Evolutionary conservation across 2,329 filamentous ascomycete genomes (phyloP).

Genomic region (Aspergillus sp.): DNA sequence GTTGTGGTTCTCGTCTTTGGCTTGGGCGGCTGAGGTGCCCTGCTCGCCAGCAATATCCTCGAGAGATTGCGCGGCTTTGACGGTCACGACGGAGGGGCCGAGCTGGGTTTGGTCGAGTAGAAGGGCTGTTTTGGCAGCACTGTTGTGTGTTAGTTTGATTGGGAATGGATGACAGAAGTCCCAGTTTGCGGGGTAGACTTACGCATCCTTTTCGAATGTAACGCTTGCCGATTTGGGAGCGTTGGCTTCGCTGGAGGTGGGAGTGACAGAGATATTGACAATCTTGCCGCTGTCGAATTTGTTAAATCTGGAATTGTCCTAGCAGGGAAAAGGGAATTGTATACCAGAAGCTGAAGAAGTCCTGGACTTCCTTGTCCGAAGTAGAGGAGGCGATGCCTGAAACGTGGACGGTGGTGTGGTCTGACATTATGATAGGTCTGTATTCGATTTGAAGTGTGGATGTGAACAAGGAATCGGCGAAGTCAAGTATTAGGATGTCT

Average conservation of each 20-base stretch:
- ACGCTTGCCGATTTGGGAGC: conserved; percentile 83
- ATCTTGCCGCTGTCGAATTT: conserved; percentile 77
- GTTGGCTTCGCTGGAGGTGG: conserved; percentile 53
- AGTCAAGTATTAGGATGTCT: background rate
- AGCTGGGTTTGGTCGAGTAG: conserved; percentile 97
- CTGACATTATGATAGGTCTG: conserved; percentile 51
- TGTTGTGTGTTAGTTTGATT: conserved; percentile 20
- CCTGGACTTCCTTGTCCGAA: conserved; percentile 84
- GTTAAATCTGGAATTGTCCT: background rate
- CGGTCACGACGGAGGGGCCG: conserved; percentile 72
- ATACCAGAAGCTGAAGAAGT: conserved; percentile 97
- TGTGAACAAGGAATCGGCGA: background rate
- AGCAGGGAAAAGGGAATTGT: conserved; percentile 22
- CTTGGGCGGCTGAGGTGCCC: conserved; percentile 53
- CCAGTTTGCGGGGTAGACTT: conserved; percentile 33
- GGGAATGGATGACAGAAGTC: conserved; percentile 8
- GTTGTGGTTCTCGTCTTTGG: conserved; percentile 57
- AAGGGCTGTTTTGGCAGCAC: conserved; percentile 90
- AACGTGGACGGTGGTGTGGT: conserved; percentile 72
- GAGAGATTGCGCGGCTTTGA: conserved; percentile 68
- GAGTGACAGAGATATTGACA: conserved; percentile 72
- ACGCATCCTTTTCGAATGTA: conserved; percentile 92
- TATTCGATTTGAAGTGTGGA: background rate
- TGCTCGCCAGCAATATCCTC: conserved; percentile 64
- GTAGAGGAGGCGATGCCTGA: conserved; percentile 83